phyloP scores from a whole-genome alignment of 2,329 filamentous ascomycete genomes.

The Macrophomina pseudophaseolina region DNA sequence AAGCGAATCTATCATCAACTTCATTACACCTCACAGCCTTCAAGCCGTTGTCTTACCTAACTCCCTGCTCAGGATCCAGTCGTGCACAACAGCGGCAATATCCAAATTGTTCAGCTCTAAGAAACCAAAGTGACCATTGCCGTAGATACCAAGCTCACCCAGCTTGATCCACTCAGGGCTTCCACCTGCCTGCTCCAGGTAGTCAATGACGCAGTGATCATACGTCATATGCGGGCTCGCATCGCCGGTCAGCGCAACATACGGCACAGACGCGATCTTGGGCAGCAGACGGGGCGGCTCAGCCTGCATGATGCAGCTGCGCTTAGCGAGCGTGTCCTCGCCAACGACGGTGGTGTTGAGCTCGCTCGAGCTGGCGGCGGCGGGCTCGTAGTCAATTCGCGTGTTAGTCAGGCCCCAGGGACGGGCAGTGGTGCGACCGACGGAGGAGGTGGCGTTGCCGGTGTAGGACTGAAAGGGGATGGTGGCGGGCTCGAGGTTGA shows the following conservation, averaged over 20 bases:
- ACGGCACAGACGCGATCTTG: constrained; percentile 38
- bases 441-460: constrained; percentile 29
- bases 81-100: constrained; percentile 46
- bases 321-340: constrained; percentile 30
- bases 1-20: not conserved
- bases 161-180: constrained; percentile 53
- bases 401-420: constrained; percentile 27
- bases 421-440: constrained; percentile 15
- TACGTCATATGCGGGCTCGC: constrained; percentile 40
- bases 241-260: constrained; percentile 39
- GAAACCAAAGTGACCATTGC: constrained; percentile 63
- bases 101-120: constrained; percentile 58
- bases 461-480: constrained; percentile 28
- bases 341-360: constrained; percentile 28
- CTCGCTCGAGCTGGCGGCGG: constrained; percentile 18
- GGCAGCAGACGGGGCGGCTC: constrained; percentile 32
- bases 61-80: constrained; percentile 42
- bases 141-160: constrained; percentile 50
- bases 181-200: constrained; percentile 50
- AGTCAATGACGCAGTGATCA: constrained; percentile 40
- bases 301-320: constrained; percentile 34
- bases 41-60: not conserved
- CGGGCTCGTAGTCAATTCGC: constrained; percentile 12
- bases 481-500: constrained; percentile 34
- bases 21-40: not conserved